Base-by-base conservation (phyloP, 129 eudicot species). In the carrot (Daucus carota) region DNA sequence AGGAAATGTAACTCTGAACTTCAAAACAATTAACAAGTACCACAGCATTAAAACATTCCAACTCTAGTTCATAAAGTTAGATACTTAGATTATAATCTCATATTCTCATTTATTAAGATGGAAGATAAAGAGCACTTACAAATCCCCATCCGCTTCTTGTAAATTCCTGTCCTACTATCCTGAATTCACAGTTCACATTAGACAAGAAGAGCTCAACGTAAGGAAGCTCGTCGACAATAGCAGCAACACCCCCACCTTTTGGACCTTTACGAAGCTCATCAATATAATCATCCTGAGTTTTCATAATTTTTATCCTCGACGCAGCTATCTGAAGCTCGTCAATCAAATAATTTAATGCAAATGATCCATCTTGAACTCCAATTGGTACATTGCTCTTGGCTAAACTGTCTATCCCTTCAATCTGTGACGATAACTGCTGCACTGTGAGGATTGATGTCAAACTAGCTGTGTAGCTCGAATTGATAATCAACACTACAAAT, bases 141-240 rank as follows among this genome's bases (percentile, higher is more conserved):
- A 92, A 92, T 62, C 97, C 97, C 97, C 97, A 92, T 70, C 97
- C 97, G 45, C 92, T 87, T 80, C 85, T 89, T 5, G 97, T 92
- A 62, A 92, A 92, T 80, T 92, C 96, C 73, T 80, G 86, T 62
- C 97, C 97, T 26, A 92, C 96, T 38, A 77, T 85, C 77, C 83
- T 83, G 83, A 89, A 89, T 48, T 73, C 75, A 31, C 97, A 92
- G 69, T 86, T 80, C 46, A 89, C 85, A 81, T 73, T 82, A n/a
- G 87, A 77, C 85, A 92, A 79, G 82, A 92, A 89, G 29, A 92
- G 82, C 84, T 92, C 86, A n/a, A 92, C 62, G 24, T 92, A 92
- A 75, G 97, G 96, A 81, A 82, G 92, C 91, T 92, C 97, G 5
- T 89, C 96, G 44, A 92, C 90, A 75, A 92, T 87, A 72, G 96